Evolutionary conservation across 148 eudicot genomes (phyloP).

Genomic region (Pharnaceum exiguum): DNA sequence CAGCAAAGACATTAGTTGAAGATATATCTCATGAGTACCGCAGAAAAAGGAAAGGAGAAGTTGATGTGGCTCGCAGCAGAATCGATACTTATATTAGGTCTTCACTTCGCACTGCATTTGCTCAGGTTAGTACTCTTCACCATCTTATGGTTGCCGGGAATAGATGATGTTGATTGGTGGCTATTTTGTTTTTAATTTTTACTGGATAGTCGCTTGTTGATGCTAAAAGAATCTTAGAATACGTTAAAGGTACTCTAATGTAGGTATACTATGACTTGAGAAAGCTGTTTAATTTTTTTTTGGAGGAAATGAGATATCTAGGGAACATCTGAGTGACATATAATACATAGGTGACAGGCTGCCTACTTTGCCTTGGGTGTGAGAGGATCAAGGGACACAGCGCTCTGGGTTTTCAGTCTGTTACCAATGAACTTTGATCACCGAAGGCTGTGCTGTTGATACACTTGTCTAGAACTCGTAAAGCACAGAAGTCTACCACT

Average conservation of each 20-base stretch:
- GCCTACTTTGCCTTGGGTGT: neutral
- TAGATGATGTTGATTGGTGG: neutral
- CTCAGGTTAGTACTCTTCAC: slow-evolving; percentile 67
- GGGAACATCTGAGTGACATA: neutral
- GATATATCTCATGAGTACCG: slow-evolving; percentile 97
- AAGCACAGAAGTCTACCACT: neutral
- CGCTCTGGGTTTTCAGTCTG: neutral
- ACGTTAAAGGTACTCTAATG: too few species aligned
- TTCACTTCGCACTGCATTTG: slow-evolving; percentile 96
- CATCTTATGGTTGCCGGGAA: neutral
- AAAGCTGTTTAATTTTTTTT: neutral
- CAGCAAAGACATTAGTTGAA: slow-evolving; percentile 84
- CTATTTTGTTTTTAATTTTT: neutral
- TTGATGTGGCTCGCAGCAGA: slow-evolving; percentile 88
- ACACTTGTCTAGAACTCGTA: neutral
- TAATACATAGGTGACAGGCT: neutral
- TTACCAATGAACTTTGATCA: neutral
- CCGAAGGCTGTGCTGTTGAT: too few species aligned
- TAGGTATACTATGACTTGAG: too few species aligned
- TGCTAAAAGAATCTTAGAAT: too few species aligned
- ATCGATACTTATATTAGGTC: slow-evolving; percentile 96
- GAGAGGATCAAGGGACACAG: too few species aligned
- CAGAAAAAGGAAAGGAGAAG: slow-evolving; percentile 83
- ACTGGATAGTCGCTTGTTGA: too few species aligned
- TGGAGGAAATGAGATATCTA: neutral